Base-by-base conservation (phyloP, 1,284 basidiomycete genomes). In the Puccinia triticina region DNA sequence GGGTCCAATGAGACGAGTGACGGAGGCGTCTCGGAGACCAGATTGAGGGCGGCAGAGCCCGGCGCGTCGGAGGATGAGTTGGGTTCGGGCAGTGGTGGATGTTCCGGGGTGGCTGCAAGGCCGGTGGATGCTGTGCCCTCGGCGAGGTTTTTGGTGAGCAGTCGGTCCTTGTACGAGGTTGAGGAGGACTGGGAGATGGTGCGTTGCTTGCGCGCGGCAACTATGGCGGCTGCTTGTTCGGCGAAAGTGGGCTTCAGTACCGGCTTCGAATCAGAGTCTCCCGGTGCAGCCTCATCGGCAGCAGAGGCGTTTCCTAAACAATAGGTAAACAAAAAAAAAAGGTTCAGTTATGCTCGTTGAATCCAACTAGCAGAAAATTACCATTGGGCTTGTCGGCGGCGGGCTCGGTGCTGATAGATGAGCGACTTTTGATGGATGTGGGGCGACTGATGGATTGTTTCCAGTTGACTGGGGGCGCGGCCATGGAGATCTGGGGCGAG, bases 161-260 rank as follows among this genome's bases (percentile, higher is more conserved):
- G 29, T 23, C 50, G 77, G 57, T 57, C 26, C 11, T 43, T 79
- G 26, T 64, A 46, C 26, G 32, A 11, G 11, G 40, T 37, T 46
- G 71, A 61, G 74, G 55, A 57, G 1, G 79, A 81, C 26, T 57
- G 53, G 16, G 79, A 73, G 46, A 71, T 74, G 57, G 40, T 40
- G 21, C 79, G 79, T 29, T 55, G 32, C 37, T 82, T 61, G 55
- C 80, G 80, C 40, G 72, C 73, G 53, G 80, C 80, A 32, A 82
- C 80, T 18, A 76, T 76, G 11, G 73, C 73, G 21, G 80, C 80
- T 21, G 80, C 80, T 48, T 82, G 80, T 69, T 82, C 80, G 55
- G 80, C 80, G 67, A 82, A 82, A 23, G 80, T 74, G 12, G 73
- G 43, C 37, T 46, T 64, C 23, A 50, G 23, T n/a, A 57, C 12